phyloP scores from a whole-genome alignment of 768 basidiomycete genomes.

The Cystofilobasidium capitatum region DNA sequence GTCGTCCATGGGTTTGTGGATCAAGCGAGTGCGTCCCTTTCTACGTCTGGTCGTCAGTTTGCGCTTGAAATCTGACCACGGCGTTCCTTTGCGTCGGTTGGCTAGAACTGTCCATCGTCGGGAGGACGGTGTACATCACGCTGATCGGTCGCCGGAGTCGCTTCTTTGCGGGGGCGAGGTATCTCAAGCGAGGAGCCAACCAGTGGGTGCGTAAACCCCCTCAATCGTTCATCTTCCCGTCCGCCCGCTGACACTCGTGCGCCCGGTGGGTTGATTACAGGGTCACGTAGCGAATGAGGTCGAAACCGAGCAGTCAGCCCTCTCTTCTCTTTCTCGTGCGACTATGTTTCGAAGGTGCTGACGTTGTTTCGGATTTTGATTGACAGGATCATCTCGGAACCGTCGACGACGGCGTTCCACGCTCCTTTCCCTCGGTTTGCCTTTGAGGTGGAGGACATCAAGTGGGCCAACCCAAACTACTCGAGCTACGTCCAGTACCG shows the following conservation, averaged over 20 bases:
- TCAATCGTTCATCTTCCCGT: neutral
- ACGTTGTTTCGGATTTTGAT: neutral
- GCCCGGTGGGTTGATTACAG: conserved; percentile 42
- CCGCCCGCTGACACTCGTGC: conserved; percentile 8
- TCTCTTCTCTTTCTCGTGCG: neutral
- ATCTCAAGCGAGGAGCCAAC: conserved; percentile 86
- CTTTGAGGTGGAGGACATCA: neutral
- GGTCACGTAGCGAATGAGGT: conserved; percentile 98
- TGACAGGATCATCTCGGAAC: conserved; percentile 66
- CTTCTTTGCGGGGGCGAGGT: conserved; percentile 90
- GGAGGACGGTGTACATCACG: conserved; percentile 81
- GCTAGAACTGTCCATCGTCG: conserved; percentile 80
- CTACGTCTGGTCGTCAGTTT: neutral
- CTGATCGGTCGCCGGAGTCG: conserved; percentile 90
- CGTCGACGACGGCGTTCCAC: conserved; percentile 79
- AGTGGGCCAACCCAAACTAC: conserved; percentile 55
- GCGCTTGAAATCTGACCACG: neutral
- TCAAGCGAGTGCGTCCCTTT: conserved; percentile 72
- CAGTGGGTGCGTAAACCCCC: conserved; percentile 54
- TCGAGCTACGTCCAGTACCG: conserved; percentile 86
- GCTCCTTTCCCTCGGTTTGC: conserved; percentile 47
- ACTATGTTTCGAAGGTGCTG: neutral
- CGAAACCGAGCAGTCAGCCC: conserved; percentile 73
- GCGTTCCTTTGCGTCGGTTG: neutral
- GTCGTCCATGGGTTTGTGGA: conserved; percentile 94